phyloP scores from a whole-genome alignment of 768 basidiomycete species.

The Fomitopsis serialis region DNA sequence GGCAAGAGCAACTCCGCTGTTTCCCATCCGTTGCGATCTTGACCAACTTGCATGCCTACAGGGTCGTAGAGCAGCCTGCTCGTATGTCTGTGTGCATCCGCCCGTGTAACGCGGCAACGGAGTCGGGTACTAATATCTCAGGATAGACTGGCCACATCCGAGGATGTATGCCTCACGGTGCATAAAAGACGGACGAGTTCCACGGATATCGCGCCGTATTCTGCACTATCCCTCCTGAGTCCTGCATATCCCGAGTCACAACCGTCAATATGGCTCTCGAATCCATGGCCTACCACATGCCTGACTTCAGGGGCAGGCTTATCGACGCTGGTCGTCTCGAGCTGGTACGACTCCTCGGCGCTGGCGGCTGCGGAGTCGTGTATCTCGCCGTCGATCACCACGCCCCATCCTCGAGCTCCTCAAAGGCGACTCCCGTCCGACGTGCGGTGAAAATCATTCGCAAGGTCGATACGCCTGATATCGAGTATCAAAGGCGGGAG shows the following conservation, averaged over 20 bases:
- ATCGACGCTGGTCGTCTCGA: conserved; percentile 15
- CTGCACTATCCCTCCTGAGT: not conserved
- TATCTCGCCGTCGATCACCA: conserved; percentile 15
- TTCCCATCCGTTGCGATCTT: too few relatives aligned
- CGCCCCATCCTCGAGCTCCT: not conserved
- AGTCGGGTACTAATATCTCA: too few relatives aligned
- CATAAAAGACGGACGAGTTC: not conserved
- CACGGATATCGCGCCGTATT: not conserved
- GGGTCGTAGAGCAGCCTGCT: too few relatives aligned
- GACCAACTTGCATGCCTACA: too few relatives aligned
- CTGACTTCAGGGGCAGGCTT: conserved; percentile 13
- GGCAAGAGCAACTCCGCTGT: too few relatives aligned
- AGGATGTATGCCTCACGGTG: not conserved
- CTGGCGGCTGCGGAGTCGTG: conserved; percentile 19
- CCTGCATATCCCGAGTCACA: not conserved
- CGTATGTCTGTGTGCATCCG: too few relatives aligned
- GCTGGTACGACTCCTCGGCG: conserved; percentile 15
- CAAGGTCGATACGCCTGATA: conserved; percentile 42
- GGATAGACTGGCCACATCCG: not conserved
- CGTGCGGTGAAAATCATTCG: conserved; percentile 16
- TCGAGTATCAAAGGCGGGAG: conserved; percentile 43
- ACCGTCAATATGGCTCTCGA: conserved; percentile 4
- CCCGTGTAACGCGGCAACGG: too few relatives aligned
- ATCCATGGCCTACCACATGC: conserved; percentile 9
- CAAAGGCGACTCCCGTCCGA: not conserved